Evolutionary conservation across 768 basidiomycete species (phyloP).

Genomic region (Gymnopilus junonius): DNA sequence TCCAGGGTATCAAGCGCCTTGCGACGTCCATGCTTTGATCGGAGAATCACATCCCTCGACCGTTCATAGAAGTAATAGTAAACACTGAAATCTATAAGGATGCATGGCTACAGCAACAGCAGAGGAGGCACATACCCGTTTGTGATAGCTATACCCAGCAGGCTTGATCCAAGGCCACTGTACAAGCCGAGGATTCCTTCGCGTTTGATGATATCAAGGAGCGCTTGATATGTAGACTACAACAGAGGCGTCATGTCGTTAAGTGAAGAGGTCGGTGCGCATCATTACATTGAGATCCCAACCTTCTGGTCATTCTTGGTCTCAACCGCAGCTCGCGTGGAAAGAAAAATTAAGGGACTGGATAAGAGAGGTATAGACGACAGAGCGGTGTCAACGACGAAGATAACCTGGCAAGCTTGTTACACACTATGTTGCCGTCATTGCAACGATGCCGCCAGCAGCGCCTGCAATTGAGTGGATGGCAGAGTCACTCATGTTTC

Average conservation of each 20-base stretch:
- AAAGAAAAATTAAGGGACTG: conserved; percentile 91
- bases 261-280: too few relatives aligned
- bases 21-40: conserved; percentile 49
- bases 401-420: not conserved
- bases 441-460: conserved; percentile 86
- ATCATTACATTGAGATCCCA: conserved; percentile 10
- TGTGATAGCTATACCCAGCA: conserved; percentile 91
- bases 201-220: conserved; percentile 76
- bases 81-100: conserved; percentile 50
- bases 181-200: conserved; percentile 90
- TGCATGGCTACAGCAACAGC: not conserved
- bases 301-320: conserved; percentile 82
- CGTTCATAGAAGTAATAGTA: conserved; percentile 95
- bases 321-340: conserved; percentile 92
- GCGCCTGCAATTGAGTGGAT: conserved; percentile 92
- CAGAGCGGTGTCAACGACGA: conserved; percentile 4
- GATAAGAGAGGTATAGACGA: not conserved
- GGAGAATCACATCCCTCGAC: conserved; percentile 60
- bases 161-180: conserved; percentile 81
- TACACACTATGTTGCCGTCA: conserved; percentile 86
- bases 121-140: conserved; percentile 65
- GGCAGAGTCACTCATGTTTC: conserved; percentile 70
- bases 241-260: too few relatives aligned
- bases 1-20: conserved; percentile 85
- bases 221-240: conserved; percentile 67